Evolutionary conservation across 108 stramenopile genomes (phyloP).

Genomic region (Nitzschia putrida): DNA sequence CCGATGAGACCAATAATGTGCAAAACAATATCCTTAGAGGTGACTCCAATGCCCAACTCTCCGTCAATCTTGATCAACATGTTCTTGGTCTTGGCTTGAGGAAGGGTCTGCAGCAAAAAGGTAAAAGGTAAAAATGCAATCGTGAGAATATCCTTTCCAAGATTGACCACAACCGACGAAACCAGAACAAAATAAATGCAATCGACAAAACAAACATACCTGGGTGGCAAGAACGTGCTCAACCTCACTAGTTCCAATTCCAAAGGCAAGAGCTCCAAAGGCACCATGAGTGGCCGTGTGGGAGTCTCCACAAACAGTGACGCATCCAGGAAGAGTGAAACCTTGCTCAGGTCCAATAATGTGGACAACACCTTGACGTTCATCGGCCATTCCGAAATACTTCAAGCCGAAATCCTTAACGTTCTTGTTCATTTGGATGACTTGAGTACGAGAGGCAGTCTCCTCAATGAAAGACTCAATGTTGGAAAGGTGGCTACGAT

Average conservation of each 20-base stretch:
- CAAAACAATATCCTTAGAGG: conserved; percentile 92
- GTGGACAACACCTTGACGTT: conserved; percentile 94
- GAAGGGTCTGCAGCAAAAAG: conserved; percentile 58
- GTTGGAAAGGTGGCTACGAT: conserved; percentile 64
- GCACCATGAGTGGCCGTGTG: conserved; percentile 96
- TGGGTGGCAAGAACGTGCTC: conserved; percentile 95
- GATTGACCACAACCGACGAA: too few relatives aligned
- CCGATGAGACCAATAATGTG: conserved; percentile 91
- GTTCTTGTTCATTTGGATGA: conserved; percentile 81
- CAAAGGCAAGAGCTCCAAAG: conserved; percentile 93
- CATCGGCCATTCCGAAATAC: conserved; percentile 93
- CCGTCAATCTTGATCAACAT: conserved; percentile 91
- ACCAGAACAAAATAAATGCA: not conserved
- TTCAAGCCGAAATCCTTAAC: conserved; percentile 88
- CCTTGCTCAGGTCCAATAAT: conserved; percentile 96
- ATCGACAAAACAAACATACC: conserved; percentile 41
- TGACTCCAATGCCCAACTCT: conserved; percentile 73
- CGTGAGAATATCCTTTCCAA: too few relatives aligned
- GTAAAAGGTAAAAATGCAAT: too few relatives aligned
- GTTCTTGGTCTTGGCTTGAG: conserved; percentile 90
- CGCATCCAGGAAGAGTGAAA: conserved; percentile 91
- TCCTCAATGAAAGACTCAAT: conserved; percentile 82
- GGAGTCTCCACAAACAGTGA: conserved; percentile 91
- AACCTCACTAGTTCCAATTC: conserved; percentile 95
- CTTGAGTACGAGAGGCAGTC: conserved; percentile 81